phyloP scores from a whole-genome alignment of 768 basidiomycete genomes.

The Suillus clintonianus region DNA sequence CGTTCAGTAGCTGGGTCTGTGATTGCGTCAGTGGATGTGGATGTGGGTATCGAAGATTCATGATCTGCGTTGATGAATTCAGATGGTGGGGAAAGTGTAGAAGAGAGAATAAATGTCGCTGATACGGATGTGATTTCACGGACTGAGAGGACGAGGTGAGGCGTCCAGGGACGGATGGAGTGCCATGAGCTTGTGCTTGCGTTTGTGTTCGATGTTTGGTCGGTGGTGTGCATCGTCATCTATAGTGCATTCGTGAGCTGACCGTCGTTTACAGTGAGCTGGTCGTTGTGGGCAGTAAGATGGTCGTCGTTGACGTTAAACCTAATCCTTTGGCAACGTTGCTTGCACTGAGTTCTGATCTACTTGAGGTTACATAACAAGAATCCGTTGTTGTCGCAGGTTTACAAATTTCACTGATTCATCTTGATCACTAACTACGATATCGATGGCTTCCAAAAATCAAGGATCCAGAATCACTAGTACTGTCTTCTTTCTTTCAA shows the following conservation, averaged over 20 bases:
- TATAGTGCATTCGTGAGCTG: background rate
- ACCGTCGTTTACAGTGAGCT: background rate
- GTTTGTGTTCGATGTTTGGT: constrained; percentile 19
- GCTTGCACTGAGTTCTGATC: background rate
- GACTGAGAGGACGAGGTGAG: constrained; percentile 68
- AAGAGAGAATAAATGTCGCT: constrained; percentile 74
- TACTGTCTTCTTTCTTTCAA: background rate
- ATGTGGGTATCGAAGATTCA: background rate
- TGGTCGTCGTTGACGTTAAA: background rate
- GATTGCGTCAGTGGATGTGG: background rate
- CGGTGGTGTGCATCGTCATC: constrained; percentile 18
- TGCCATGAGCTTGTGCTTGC: constrained; percentile 52
- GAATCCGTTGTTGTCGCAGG: background rate
- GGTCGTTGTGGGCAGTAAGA: background rate
- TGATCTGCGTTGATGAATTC: constrained; percentile 29
- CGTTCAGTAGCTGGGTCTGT: background rate
- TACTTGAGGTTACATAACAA: background rate
- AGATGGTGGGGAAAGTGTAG: constrained; percentile 34
- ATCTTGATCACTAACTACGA: background rate
- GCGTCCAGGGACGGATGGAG: constrained; percentile 74
- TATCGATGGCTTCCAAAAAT: background rate
- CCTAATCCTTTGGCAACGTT: too few species aligned
- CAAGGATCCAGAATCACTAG: background rate
- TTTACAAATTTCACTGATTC: background rate
- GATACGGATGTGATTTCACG: constrained; percentile 81